A percentile compares a stretch with the other conserved stretches of the same genome.
Conservation (phyloP, 2,329 filamentous ascomycete species). For the Coniochaeta hoffmannii region DNA sequence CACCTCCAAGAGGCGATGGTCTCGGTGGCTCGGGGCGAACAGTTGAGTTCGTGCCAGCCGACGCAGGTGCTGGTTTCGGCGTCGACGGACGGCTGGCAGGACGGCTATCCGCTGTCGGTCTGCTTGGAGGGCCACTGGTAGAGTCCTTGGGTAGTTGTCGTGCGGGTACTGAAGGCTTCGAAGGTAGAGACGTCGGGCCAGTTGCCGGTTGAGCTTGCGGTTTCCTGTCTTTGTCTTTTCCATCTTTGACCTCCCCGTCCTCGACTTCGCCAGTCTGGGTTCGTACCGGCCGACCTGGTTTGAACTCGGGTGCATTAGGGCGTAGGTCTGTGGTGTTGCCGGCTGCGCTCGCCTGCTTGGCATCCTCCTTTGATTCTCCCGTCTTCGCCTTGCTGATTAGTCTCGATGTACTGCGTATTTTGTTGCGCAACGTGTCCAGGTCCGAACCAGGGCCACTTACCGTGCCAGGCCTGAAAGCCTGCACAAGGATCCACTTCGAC, state of each 20-base stretch:
- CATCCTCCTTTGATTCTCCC: constrained; percentile 27
- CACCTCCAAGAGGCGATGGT: constrained; percentile 24
- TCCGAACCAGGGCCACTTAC: constrained; percentile 45
- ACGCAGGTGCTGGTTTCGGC: constrained; percentile 13
- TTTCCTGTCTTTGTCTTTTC: constrained; percentile 46
- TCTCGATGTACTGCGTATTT: constrained; percentile 1
- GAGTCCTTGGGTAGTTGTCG: constrained; percentile 16
- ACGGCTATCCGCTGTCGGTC: constrained; percentile 13
- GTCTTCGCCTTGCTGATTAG: constrained; percentile 35
- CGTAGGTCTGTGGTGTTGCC: constrained; percentile 36
- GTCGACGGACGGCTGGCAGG: constrained; percentile 14
- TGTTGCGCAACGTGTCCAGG: not conserved
- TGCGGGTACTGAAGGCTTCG: constrained; percentile 10
- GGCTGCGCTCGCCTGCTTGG: constrained; percentile 21
- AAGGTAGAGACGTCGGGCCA: constrained; percentile 13
- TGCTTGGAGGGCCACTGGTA: constrained; percentile 4
- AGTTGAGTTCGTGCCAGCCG: constrained; percentile 7
- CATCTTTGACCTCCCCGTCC: constrained; percentile 69
- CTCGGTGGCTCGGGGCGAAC: constrained; percentile 23
- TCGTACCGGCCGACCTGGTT: constrained; percentile 28
- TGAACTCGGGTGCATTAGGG: constrained; percentile 57
- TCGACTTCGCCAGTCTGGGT: constrained; percentile 43
- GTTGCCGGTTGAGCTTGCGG: constrained; percentile 10
- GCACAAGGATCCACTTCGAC: constrained; percentile 64
- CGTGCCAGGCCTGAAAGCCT: constrained; percentile 61